phyloP scores from a whole-genome alignment of 2,329 filamentous ascomycete species.

The Penicillium frequentans region DNA sequence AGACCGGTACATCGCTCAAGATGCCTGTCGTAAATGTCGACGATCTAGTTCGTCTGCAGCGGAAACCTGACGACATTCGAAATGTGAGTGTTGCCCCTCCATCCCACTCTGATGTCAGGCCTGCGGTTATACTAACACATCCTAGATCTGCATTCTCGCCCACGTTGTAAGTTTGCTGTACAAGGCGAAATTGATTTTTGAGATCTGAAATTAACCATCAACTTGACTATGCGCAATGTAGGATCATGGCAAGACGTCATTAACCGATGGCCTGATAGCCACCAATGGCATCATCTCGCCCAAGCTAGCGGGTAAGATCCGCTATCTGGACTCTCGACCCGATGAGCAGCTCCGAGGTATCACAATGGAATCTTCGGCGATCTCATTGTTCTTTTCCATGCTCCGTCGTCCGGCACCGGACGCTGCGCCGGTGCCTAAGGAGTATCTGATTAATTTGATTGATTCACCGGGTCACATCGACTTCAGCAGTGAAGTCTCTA shows the following conservation, averaged over 20 bases:
- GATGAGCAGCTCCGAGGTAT: constrained; percentile 96
- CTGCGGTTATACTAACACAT: constrained; percentile 32
- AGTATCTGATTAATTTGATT: constrained; percentile 96
- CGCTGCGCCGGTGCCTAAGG: constrained; percentile 69
- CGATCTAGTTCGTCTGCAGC: constrained; percentile 86
- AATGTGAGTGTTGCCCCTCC: constrained; percentile 66
- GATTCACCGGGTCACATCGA: constrained; percentile 98
- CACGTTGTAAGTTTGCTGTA: constrained; percentile 67
- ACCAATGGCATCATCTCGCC: constrained; percentile 99
- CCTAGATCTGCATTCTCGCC: constrained; percentile 87
- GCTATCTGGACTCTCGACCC: constrained; percentile 92
- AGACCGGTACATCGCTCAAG: constrained; percentile 31
- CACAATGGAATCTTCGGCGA: constrained; percentile 99
- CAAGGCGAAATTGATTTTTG: background rate
- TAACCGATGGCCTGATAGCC: constrained; percentile 92
- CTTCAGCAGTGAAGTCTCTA: constrained; percentile 97
- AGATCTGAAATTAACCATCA: background rate
- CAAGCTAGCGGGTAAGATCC: constrained; percentile 95
- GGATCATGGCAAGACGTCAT: constrained; percentile 97
- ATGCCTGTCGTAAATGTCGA: constrained; percentile 94
- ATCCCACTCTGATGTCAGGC: constrained; percentile 28
- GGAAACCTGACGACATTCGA: constrained; percentile 81
- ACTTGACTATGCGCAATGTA: constrained; percentile 28
- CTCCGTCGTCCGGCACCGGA: constrained; percentile 71
- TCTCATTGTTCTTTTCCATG: constrained; percentile 94